Base-by-base conservation (phyloP, 2,329 filamentous ascomycete genomes). In the Fusarium pseudograminearum region DNA sequence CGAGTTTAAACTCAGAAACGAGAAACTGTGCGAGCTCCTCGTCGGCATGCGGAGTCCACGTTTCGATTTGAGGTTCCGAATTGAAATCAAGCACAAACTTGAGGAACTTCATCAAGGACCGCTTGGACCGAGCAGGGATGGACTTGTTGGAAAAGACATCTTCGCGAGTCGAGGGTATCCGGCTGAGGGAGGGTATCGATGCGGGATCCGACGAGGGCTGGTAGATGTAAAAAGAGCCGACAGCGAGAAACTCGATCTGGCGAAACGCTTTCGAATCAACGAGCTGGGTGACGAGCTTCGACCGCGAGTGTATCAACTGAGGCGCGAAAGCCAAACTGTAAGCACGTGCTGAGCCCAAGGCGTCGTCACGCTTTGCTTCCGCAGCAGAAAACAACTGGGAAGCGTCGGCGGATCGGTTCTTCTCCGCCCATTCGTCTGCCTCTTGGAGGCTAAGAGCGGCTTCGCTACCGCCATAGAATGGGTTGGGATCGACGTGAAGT, bases 171-270 rank as follows among this genome's bases (percentile, higher is more conserved):
- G 92, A 94, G 1, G 96, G 95, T 52, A 98, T 92, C 60, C 91
- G 91, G 53, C 86, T 83, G 36, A 97, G 82, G 11, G 72, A 73
- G 15, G 80, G 74, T 41, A 72, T 75, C 38, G 76, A 50, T 18
- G 74, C 70, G 16, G 72, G 67, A 22, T 73, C 73, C 28, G 76
- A 76, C 7, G 76, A 30, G 2, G 80, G 75, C 61, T 86, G 83
- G 76, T 90, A 90, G 57, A 98, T 89, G 86, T 92, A 98, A 88
- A 95, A 98, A 59, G 92, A 95, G 28, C 95, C 95, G 28, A 98
- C 93, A 30, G 95, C 93, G 66, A 96, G 88, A 73, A 98, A 98
- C 77, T 98, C 95, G 47, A 99, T 87, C 81, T 98, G 94, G 24
- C 91, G 89, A 76, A 95, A 95, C 15, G 94, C 91, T 72, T 90